Percentiles rank a stretch among this genome's conserved stretches.
Evolutionary conservation across 805 yeast species (phyloP).

Genomic region (Schwanniomyces vanrijiae): DNA sequence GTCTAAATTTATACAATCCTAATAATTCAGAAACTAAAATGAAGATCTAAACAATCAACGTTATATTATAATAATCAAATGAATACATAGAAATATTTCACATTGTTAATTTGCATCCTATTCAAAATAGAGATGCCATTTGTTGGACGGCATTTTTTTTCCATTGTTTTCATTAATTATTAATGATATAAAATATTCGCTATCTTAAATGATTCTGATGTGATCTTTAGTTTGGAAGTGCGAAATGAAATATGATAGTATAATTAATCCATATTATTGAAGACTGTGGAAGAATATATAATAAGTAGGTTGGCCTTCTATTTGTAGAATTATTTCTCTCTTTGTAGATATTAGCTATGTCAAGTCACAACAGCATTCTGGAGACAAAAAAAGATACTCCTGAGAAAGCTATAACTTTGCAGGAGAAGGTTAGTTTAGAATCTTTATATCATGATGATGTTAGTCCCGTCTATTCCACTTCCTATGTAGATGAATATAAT

Average conservation of each 20-base stretch:
- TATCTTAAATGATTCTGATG: not conserved
- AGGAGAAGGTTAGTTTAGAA: not conserved
- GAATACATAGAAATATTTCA: too few species aligned
- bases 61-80: too few species aligned
- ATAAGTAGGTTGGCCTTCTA: too few species aligned
- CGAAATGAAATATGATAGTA: too few species aligned
- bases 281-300: too few species aligned
- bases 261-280: too few species aligned
- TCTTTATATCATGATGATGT: not conserved
- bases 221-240: too few species aligned
- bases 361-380: not conserved
- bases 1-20: too few species aligned
- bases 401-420: not conserved
- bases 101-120: not conserved
- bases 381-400: not conserved
- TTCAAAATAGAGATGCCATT: not conserved
- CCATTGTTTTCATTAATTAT: not conserved
- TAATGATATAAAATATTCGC: not conserved
- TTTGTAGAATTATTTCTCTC: too few species aligned
- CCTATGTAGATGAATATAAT: slow-evolving; percentile 31
- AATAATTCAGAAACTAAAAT: too few species aligned
- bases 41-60: too few species aligned
- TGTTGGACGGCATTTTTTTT: not conserved
- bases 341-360: not conserved
- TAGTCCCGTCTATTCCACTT: slow-evolving; percentile 11